Base-by-base conservation (phyloP, 1,139 yeast species). In the Geotrichum citri-aurantii region DNA sequence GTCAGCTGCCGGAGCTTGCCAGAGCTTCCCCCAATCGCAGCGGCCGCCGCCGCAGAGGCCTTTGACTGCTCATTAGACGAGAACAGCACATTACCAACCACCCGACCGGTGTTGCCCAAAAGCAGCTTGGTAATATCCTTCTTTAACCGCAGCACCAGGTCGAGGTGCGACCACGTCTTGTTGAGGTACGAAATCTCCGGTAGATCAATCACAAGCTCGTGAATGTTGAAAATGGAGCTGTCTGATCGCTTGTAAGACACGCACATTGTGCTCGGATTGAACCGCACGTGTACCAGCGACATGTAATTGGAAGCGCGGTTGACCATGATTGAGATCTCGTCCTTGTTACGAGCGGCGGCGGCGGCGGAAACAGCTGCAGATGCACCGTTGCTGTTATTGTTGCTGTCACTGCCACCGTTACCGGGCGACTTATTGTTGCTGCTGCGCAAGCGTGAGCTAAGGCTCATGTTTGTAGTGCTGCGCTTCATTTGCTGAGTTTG, bases 131-230 rank as follows among this genome's bases (percentile, higher is more conserved):
- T 77, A 27, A 90, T 77, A 66, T 88, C 73, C 62, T 83, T 85
- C 68, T 85, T 82, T 56, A 90, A 69, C 50, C 83, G 79, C 58
- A 81, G 72, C 33, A 86, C 79, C 51, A 90, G 77, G 61, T 91
- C 97, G 62, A 86, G 82, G 54, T 82, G 82, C 1, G 95, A 84
- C 93, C 96, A 88, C 40, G 89, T 75, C 73, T 84, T 85, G 70
- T 89, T 81, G 51, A 70, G 71, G 68, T 88, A 87, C 61, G 76
- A 79, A 52, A 90, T 73, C 17, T 73, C 74, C 0, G 96, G 96
- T 46, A 88, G 74, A 27, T 78, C 78, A 47, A 91, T 76, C 29
- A 78, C 79, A 62, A 91, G 79, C 61, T 84, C 81, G 63, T 87
- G 85, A 11, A 91, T 87, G 69, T 90, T 90, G 12, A 90, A 79